Evolutionary conservation across 805 yeast genomes (phyloP), one percentile per base, ranked within the genome.

Genomic region (Saturnispora sanitii): DNA sequence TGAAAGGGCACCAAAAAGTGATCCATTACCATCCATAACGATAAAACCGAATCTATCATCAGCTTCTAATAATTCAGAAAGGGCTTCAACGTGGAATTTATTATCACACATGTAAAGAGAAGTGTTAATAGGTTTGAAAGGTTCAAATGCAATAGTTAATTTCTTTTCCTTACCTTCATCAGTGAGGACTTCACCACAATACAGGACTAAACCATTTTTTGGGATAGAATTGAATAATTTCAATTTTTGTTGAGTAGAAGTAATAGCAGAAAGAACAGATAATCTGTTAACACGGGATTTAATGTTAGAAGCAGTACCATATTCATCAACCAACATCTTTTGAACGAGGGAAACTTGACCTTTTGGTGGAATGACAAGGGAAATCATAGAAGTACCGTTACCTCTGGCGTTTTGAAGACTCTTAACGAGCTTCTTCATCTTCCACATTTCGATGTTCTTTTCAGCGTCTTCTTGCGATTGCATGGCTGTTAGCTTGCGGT

Each of bases 21-120:
- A 85, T 45, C 98, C 98, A 63, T 88, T 87, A 85, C 99, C 99
- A 67, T 92, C 99, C 98, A 92, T 92, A 55, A 92, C 82, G 53
- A 92, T 94, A 67, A 92, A 92, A 38, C 99, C 99, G 54, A 90
- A 92, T 64, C 83, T 78, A 62, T 94, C 96, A 65, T 92, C 98
- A 49, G 86, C 79, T 68, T 92, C 96, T 49, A 92, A 71, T 57
- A 92, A 73, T 67, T 92, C 98, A 35, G 94, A 75, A 41, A 92
- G 73, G 6, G 95, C 96, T 67, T 92, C 99, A 23, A 95, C 94
- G 62, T 92, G 98, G 72, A 92, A 92, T 62, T 90, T 90, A 69
- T 88, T 90, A 70, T 92, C 99, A 77, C 99, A 92, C 53, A 88
- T 65, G 60, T 92, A 92, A 50, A 83, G 64, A 16, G 96, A 83